Percentiles rank a stretch among this genome's conserved stretches.
Evolutionary conservation across 192 early-diverging fungal species (phyloP).

Genomic region (Funneliformis geosporum): DNA sequence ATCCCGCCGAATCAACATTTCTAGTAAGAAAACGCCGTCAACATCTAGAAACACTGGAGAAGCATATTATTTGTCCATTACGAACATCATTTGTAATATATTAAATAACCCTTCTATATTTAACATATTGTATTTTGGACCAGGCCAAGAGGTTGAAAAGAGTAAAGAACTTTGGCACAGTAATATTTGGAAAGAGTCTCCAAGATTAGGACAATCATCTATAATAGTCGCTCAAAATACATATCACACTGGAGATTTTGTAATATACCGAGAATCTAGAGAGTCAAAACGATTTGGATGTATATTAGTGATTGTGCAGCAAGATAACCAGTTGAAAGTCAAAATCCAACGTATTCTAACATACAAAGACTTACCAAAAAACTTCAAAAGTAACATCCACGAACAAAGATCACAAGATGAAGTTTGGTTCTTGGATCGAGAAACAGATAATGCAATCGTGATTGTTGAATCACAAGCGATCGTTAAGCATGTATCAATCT

Average conservation of each 20-base stretch:
- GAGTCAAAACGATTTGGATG: too few species aligned
- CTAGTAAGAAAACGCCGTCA: background rate
- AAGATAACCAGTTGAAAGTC: too few species aligned
- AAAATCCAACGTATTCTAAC: too few species aligned
- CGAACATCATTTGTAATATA: too few species aligned
- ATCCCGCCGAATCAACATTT: background rate
- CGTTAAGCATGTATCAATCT: background rate
- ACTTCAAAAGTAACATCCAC: background rate
- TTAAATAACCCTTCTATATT: background rate
- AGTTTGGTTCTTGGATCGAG: background rate
- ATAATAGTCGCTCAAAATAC: too few species aligned
- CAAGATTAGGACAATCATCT: too few species aligned
- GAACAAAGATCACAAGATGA: background rate
- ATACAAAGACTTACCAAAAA: background rate
- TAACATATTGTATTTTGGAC: background rate
- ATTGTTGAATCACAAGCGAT: background rate
- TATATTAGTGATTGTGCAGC: too few species aligned
- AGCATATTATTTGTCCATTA: too few species aligned
- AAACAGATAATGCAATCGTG: background rate
- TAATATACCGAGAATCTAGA: too few species aligned
- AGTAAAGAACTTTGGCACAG: background rate
- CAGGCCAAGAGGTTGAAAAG: too few species aligned
- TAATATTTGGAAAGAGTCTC: background rate
- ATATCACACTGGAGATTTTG: too few species aligned
- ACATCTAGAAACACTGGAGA: background rate